Base-by-base conservation (phyloP, 768 basidiomycete genomes). In the Chalciporus sphaerocephalus region DNA sequence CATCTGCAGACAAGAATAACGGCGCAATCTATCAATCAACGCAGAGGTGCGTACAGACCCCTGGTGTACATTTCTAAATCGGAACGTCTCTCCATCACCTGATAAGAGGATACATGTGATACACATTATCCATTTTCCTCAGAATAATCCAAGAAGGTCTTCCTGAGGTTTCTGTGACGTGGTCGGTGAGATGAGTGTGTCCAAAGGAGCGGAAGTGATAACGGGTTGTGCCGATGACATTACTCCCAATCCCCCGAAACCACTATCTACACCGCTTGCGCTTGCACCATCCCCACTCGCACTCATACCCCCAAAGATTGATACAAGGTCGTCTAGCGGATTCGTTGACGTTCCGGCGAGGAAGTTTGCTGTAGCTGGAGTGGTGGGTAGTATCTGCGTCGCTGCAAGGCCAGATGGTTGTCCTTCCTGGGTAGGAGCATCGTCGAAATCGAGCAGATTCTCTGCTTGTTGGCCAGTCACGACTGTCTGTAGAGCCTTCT, bases 401-500 rank as follows among this genome's bases (percentile, higher is more conserved):
- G 89, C 87, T 2, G 87, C 86, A 27, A 90, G 76, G 9, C 85
- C 85, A 8, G 86, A 83, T 5, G 86, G 81, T 53, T 85, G 51
- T 1, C 54, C 78, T 28, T 85, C 80, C 40, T 70, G 62, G 5
- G 74, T 66, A 2, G 81, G 74, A 12, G 71, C 73, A 54, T 92
- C 90, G 65, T 91, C 92, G 64, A 97, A 93, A 69, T 97, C 93
- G 49, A 97, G 83, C 5, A 96, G 70, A 64, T 98, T 97, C 67
- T 98, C 95, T 12, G 92, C 81, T 66, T 92, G 88, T 67, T 93
- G 90, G 9, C 95, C 95, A 3, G 84, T 83, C 20, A 80, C 91
- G 34, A 97, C 87, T 1, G 92, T 93, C 56, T 93, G 85, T n/a
- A 97, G 67, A 2, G 92, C 92, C 56, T 88, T 92, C 59, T 90